Base-by-base conservation (phyloP, 2,329 filamentous ascomycete genomes). In the Karstenula rhodostoma region DNA sequence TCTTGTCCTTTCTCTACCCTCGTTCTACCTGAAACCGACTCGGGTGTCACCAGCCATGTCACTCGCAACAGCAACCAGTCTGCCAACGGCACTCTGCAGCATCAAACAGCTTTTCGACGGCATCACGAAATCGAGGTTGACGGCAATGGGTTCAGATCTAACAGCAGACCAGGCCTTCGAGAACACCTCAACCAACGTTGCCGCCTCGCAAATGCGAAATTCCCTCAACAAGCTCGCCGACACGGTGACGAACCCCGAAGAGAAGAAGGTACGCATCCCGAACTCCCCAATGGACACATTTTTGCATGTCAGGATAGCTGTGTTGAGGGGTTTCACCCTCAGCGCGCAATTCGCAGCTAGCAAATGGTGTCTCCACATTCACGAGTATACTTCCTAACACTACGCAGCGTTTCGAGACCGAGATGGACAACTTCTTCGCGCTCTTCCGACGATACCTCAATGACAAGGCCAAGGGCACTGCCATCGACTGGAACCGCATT, bases 361-460 rank as follows among this genome's bases (percentile, higher is more conserved):
- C 23, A 10, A 15, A 17, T 6, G 2, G 17, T 46, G 23, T 25
- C 17, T 13, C n/a, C 13, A 53, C 4, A 35, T 5, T n/a, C 29
- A 32, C 32, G 23, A 8, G 23, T n/a, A n/a, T 17, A 13, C 8
- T 17, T 27, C 50, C 64, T 74, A 57, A 74, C 66, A 48, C 13
- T 43, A 50, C 25, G 70, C 69, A 92, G 92, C 89, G 96, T 69
- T 98, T 98, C 81, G 94, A 98, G 84, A 96, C 94, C 4, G 94
- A 99, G 84, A 98, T 97, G 94, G 95, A 99, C 88, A 99, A 99
- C 89, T 99, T 99, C 87, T 99, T 99, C 79, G 90, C 93, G 63
- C 90, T 99, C 64, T 99, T 99, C 90, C 91, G 95, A 78, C 89
- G 95, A 82, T 99, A 97, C 83, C 85, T 99, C 66, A 97, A 97